Conservation (phyloP, 352 stramenopile genomes). For the Globisporangium spiculum region DNA sequence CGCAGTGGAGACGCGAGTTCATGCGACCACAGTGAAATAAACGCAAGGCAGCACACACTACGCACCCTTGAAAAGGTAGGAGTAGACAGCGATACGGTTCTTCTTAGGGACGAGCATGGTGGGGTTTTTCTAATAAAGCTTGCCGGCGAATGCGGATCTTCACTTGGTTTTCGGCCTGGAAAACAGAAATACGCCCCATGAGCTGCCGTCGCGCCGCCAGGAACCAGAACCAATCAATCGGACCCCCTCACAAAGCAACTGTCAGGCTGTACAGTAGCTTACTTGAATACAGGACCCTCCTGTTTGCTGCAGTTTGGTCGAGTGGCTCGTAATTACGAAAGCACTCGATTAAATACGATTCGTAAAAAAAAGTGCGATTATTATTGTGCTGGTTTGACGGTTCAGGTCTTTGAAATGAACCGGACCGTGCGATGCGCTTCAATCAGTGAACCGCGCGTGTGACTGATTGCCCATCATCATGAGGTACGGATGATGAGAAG, state of each 20-base stretch:
- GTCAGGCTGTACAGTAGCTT: not conserved
- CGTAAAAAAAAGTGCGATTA: not conserved
- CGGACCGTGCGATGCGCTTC: not conserved
- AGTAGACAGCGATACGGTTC: conserved; percentile 99
- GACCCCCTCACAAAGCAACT: conserved; percentile 3
- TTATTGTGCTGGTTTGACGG: not conserved
- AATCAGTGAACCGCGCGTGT: not conserved
- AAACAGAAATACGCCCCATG: conserved; percentile 48
- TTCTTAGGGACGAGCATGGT: conserved; percentile 96
- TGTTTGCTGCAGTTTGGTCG: not conserved
- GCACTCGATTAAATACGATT: not conserved
- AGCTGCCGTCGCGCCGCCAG: not conserved
- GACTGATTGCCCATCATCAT: conserved; percentile 2
- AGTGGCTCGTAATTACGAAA: not conserved
- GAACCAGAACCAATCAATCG: conserved; percentile 10
- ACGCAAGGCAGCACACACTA: conserved; percentile 9
- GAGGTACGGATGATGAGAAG: not conserved
- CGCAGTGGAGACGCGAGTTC: not conserved
- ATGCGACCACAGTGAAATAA: not conserved
- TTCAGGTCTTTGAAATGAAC: not conserved
- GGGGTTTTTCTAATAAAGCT: conserved; percentile 67
- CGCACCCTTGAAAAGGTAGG: conserved; percentile 95
- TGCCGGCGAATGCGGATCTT: conserved; percentile 90
- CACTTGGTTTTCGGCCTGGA: conserved; percentile 42
- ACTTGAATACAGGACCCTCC: not conserved